Evolutionary conservation across 2,329 filamentous ascomycete species (phyloP).

Genomic region (Rasamsonia emersonii): DNA sequence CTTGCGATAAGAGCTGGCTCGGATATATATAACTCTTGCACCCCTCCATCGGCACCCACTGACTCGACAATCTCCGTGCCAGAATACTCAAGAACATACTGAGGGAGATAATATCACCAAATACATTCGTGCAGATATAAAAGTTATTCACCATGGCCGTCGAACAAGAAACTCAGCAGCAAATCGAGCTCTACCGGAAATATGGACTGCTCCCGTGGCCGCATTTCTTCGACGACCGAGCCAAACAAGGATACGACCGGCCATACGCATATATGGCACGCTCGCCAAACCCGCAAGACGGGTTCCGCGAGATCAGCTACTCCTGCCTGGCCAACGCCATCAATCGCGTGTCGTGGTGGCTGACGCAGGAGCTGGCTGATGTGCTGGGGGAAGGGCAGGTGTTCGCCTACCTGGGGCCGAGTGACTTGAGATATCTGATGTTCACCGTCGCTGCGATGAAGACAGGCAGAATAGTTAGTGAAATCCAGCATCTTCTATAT

Average conservation of each 20-base stretch:
- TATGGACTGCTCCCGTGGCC: constrained; percentile 6
- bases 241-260: constrained; percentile 4
- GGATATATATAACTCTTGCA: no score
- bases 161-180: no score
- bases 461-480: constrained; percentile 8
- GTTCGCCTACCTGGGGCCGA: constrained; percentile 8
- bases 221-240: constrained; percentile 7
- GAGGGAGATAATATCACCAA: no score
- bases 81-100: no score
- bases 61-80: no score
- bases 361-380: constrained; percentile 3
- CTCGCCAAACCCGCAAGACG: constrained; percentile 6
- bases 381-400: constrained; percentile 4
- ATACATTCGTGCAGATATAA: no score
- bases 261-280: constrained; percentile 7
- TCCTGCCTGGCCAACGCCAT: constrained; percentile 7
- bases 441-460: constrained; percentile 7
- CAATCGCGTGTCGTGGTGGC: constrained; percentile 9
- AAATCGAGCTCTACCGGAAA: constrained; percentile 3
- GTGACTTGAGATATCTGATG: constrained; percentile 9
- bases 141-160: neutral
- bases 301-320: constrained; percentile 6
- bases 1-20: no score
- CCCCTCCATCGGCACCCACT: no score
- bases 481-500: no score